phyloP scores from a whole-genome alignment of 805 yeast genomes.

The Saccharomyces paradoxus region DNA sequence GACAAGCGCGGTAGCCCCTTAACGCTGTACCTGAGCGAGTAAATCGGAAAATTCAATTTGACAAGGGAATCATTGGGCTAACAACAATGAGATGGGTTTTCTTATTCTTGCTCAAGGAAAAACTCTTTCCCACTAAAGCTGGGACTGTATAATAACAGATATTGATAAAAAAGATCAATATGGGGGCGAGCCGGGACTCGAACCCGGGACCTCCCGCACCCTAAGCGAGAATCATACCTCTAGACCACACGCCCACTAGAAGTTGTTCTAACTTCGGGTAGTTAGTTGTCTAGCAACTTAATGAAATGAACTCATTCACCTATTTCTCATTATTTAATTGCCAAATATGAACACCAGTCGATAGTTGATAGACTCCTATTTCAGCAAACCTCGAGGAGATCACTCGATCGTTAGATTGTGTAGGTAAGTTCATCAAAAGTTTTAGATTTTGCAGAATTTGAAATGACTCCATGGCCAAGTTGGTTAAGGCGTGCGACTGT shows the following conservation, averaged over 20 bases:
- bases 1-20: background rate
- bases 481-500: conserved; percentile 59
- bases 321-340: too few species aligned
- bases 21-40: background rate
- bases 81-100: background rate
- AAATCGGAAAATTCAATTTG: background rate
- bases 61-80: background rate
- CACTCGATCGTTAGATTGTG: too few species aligned
- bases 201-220: conserved; percentile 22
- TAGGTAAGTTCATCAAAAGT: too few species aligned
- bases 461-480: conserved; percentile 48
- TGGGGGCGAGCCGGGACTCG: conserved; percentile 19
- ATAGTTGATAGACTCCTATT: too few species aligned
- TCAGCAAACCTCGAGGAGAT: too few species aligned
- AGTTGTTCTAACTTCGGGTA: too few species aligned
- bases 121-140: too few species aligned
- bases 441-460: background rate
- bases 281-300: too few species aligned
- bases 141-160: too few species aligned
- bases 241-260: background rate
- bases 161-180: background rate
- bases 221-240: conserved; percentile 19
- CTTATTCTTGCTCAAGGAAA: background rate
- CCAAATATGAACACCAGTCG: too few species aligned
- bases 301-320: too few species aligned